A percentile compares a stretch with the other conserved stretches of the same genome.
Evolutionary conservation across 495 filamentous ascomycete genomes (phyloP).

Genomic region (Aspergillus baeticus): DNA sequence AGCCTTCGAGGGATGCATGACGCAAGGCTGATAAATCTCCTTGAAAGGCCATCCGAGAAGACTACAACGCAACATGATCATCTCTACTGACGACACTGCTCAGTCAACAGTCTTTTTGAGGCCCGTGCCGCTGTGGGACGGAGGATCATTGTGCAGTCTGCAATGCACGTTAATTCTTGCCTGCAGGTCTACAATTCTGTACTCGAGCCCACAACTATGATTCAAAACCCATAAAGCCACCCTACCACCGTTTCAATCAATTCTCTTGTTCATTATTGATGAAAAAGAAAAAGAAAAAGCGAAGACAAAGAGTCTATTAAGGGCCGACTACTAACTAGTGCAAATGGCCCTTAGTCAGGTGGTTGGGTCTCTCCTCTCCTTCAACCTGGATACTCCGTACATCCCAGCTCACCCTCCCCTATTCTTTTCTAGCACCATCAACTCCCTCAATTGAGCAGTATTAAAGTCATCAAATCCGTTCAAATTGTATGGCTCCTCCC

Average conservation of each 20-base stretch:
- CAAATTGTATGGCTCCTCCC: too few species aligned
- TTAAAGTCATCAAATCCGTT: too few species aligned
- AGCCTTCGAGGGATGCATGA: slow-evolving; percentile 9
- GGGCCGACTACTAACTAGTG: background rate
- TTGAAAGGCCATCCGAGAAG: slow-evolving; percentile 1
- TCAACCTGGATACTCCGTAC: slow-evolving; percentile 16
- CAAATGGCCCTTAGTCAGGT: slow-evolving; percentile 6
- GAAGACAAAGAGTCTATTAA: background rate
- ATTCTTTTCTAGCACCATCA: background rate
- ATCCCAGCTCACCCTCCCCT: slow-evolving; percentile 10
- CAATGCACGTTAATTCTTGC: slow-evolving; percentile 15
- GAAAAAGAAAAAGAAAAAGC: background rate
- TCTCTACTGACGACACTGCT: background rate
- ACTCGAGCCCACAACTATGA: background rate
- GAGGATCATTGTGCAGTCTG: slow-evolving; percentile 11
- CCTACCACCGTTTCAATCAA: background rate
- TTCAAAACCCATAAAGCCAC: background rate
- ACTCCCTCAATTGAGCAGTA: too few species aligned
- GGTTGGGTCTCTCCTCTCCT: slow-evolving; percentile 6
- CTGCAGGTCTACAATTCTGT: background rate
- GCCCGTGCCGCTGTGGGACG: slow-evolving; percentile 20
- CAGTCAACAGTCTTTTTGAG: background rate
- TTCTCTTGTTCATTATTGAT: background rate
- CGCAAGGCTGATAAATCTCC: slow-evolving; percentile 24
- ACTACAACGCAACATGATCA: background rate